Evolutionary conservation across 805 yeast species (phyloP), one percentile per base, ranked within the genome.

Genomic region (Zygotorulaspora florentina): DNA sequence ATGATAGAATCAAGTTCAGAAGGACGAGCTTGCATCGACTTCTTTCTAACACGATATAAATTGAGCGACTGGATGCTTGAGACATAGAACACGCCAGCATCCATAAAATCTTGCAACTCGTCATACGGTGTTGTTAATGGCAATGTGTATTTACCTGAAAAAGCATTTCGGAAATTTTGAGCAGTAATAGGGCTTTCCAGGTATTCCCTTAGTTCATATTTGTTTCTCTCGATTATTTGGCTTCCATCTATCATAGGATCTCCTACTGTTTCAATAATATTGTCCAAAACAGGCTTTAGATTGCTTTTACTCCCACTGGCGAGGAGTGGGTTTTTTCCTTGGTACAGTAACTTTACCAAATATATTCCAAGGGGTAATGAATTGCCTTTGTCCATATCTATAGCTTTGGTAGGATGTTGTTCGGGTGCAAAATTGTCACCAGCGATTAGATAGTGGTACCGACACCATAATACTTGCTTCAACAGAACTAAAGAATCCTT

Each of bases 1-100:
- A 87, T 77, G 1, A 93, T 87, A 35, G 77, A 74, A 46, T 86
- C 93, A 30, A 91, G 62, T 57, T 89, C 97, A 3, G 88, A 86
- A 0, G 85, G 80, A 46, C 95, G 73, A 9, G 90, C 86, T 52
- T 88, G 95, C 72, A 83, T 79, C 2, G 85, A 75, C 48, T 88
- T 79, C 57, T 86, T 86, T 38, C 96, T 70, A 9, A 78, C 70
- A 47, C 72, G 82, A 68, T 63, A 61, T 9, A 56, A 46, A 35
- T 63, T 57, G 38, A 64, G 40, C 3, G 66, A 56, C 40, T 66
- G 65, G 12, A 64, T 53, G n/a, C 65, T 55, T 1, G 65, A 52
- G 20, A 61, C 61, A 26, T 57, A 62, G 39, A 81, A 89, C 15
- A 83, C 69, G n/a, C 85, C 76, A 47, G 88, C 71, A 17, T 82